Conservation (phyloP, 2,329 filamentous ascomycete genomes). For the Zymoseptoria tritici region DNA sequence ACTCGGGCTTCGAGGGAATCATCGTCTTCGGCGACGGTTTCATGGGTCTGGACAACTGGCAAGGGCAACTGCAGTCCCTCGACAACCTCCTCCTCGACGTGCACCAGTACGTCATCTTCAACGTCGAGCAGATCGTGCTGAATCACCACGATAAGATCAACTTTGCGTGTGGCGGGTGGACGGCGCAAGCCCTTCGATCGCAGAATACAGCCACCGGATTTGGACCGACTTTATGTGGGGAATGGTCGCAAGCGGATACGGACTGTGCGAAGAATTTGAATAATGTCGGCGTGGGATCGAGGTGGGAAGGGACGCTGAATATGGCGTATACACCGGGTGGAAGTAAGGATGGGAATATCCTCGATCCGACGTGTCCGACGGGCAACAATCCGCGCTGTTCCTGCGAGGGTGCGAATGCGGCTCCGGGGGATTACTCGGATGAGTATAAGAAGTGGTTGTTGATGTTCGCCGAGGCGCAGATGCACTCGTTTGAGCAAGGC, state of each 20-base stretch:
- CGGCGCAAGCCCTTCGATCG: slow-evolving; percentile 64
- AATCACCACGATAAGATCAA: slow-evolving; percentile 76
- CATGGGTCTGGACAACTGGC: slow-evolving; percentile 83
- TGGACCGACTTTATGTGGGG: slow-evolving; percentile 87
- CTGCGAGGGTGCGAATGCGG: slow-evolving; percentile 69
- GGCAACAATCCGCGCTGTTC: slow-evolving; percentile 55
- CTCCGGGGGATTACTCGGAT: slow-evolving; percentile 57
- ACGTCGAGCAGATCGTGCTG: slow-evolving; percentile 73
- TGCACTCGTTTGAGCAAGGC: slow-evolving; percentile 84
- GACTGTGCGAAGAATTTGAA: slow-evolving; percentile 85
- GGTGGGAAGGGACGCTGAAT: slow-evolving; percentile 84
- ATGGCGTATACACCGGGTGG: slow-evolving; percentile 43
- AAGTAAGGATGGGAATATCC: slow-evolving; percentile 53
- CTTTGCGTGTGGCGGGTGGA: slow-evolving; percentile 85
- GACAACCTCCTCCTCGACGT: slow-evolving; percentile 81
- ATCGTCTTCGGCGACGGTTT: slow-evolving; percentile 94
- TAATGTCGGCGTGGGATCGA: slow-evolving; percentile 78
- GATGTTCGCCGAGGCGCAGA: slow-evolving; percentile 92
- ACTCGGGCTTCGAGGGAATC: slow-evolving; percentile 64
- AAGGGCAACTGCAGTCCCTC: slow-evolving; percentile 67
- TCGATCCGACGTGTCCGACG: slow-evolving; percentile 67
- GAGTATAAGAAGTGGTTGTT: slow-evolving; percentile 78
- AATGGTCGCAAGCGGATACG: slow-evolving; percentile 96
- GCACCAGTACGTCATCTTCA: slow-evolving; percentile 98
- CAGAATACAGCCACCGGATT: slow-evolving; percentile 72